A percentile compares a stretch with the other conserved stretches of the same genome.
Evolutionary conservation across 2,329 filamentous ascomycete genomes (phyloP).

Genomic region (Aspergillus neoniger): DNA sequence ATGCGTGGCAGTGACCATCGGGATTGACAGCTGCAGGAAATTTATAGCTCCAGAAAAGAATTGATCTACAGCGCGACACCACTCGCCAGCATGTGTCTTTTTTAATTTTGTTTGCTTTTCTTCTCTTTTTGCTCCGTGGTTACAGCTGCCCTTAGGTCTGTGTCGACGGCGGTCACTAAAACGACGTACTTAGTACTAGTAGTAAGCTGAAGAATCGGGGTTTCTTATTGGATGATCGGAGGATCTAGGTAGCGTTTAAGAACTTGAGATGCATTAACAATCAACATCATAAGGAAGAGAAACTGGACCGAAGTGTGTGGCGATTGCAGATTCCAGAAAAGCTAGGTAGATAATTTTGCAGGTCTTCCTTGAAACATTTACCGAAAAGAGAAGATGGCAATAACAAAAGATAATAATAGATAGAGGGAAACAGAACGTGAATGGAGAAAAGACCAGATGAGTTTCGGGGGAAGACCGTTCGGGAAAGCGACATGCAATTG

Average conservation of each 20-base stretch:
- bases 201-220: neutral
- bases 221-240: neutral
- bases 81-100: neutral
- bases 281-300: no score
- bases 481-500: neutral
- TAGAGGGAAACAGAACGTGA: no score
- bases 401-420: no score
- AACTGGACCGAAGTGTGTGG: no score
- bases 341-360: no score
- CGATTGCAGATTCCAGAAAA: no score
- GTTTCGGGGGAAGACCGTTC: neutral
- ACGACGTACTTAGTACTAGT: neutral
- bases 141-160: neutral
- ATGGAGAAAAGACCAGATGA: neutral
- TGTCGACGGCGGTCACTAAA: neutral
- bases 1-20: slow-evolving; percentile 9
- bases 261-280: neutral
- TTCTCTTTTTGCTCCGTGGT: neutral
- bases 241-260: neutral
- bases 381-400: no score
- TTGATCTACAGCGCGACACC: neutral
- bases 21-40: slow-evolving; percentile 7
- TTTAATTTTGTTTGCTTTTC: no score
- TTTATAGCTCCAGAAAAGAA: neutral
- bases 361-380: no score